Conservation (phyloP, 768 basidiomycete species). For the Leccinum fibrillosum region DNA sequence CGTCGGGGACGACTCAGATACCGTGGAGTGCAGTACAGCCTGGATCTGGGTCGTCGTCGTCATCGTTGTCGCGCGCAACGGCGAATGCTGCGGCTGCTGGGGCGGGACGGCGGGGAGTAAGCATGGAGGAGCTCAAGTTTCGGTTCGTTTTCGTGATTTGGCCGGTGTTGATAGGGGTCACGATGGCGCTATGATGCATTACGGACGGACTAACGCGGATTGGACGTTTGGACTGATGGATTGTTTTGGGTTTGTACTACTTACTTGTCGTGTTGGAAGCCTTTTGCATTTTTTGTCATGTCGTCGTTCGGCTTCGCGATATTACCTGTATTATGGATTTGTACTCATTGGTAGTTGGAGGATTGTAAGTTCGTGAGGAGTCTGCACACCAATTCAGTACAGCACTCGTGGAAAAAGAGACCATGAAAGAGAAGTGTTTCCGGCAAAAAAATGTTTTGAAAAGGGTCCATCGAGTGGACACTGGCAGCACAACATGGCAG, state of each 20-base stretch:
- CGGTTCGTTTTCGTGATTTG: conserved; percentile 50
- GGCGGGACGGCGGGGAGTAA: conserved; percentile 18
- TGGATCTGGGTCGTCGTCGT: background rate
- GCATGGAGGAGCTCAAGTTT: conserved; percentile 41
- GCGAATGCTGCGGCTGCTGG: conserved; percentile 11
- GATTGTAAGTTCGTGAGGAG: too few species aligned
- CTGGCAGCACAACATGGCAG: too few species aligned
- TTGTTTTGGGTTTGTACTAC: background rate
- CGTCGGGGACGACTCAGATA: conserved; percentile 7
- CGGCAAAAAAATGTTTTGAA: too few species aligned
- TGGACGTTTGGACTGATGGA: background rate
- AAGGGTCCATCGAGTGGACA: too few species aligned
- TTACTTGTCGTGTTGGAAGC: background rate
- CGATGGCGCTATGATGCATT: conserved; percentile 45
- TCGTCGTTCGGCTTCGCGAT: background rate
- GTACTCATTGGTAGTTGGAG: background rate
- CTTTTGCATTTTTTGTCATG: background rate
- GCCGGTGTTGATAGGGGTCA: conserved; percentile 54
- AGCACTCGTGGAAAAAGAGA: too few species aligned
- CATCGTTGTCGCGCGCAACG: conserved; percentile 4
- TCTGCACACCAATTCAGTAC: too few species aligned
- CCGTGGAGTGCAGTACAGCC: background rate
- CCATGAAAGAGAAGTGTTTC: too few species aligned
- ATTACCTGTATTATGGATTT: background rate
- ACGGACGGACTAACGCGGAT: background rate